Evolutionary conservation across 768 basidiomycete genomes (phyloP).

Genomic region (Mycena rosella): DNA sequence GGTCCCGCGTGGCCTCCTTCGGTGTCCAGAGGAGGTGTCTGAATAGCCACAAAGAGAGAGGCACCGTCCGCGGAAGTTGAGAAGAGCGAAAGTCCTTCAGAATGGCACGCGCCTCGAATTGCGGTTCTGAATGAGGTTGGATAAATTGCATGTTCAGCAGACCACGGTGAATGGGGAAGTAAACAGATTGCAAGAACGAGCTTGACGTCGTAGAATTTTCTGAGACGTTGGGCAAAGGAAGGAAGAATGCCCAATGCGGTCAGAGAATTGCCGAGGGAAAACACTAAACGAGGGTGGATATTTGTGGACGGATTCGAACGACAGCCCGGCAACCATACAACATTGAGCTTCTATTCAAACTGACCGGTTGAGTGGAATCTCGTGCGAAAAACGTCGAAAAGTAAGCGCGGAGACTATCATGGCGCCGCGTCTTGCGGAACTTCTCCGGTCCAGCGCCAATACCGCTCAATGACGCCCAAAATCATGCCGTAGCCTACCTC

Average conservation of each 20-base stretch:
- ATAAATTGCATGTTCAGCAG: background rate
- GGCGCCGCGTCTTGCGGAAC: background rate
- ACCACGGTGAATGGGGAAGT: background rate
- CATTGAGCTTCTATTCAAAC: too few species aligned
- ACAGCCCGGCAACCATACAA: too few species aligned
- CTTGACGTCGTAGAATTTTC: background rate
- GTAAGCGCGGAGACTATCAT: too few species aligned
- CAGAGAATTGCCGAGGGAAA: too few species aligned
- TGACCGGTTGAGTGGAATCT: too few species aligned
- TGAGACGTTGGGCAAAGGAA: too few species aligned
- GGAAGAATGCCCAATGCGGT: too few species aligned
- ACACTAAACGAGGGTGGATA: too few species aligned
- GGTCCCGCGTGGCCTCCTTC: conserved; percentile 15
- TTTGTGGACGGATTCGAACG: too few species aligned
- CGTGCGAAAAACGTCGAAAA: background rate
- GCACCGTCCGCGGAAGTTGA: conserved; percentile 12
- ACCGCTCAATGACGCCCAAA: conserved; percentile 53
- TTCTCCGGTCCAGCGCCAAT: conserved; percentile 40
- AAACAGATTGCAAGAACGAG: background rate
- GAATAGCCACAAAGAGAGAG: background rate
- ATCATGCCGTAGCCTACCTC: conserved; percentile 55
- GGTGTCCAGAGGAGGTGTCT: background rate
- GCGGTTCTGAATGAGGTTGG: background rate
- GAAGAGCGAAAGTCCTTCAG: conserved; percentile 11
- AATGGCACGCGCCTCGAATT: conserved; percentile 11